phyloP scores from a whole-genome alignment of 1,284 basidiomycete genomes.

The Moesziomyces globuligerus region DNA sequence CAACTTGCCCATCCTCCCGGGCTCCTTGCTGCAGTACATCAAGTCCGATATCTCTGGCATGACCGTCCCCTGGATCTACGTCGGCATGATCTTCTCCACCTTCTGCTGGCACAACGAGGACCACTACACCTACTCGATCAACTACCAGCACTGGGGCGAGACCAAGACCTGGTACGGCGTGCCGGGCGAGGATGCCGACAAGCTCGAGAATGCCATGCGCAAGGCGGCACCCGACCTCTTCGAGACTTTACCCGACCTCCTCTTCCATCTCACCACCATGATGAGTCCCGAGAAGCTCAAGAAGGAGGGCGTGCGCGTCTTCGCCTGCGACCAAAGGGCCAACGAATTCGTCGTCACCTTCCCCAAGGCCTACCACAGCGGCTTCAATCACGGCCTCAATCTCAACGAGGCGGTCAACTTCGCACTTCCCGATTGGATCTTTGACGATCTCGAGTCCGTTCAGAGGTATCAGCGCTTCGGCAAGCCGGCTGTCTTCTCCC shows the following conservation, averaged over 20 bases:
- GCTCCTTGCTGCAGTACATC: constrained; percentile 88
- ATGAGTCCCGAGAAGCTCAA: constrained; percentile 92
- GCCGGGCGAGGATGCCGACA: constrained; percentile 90
- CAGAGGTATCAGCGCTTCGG: constrained; percentile 83
- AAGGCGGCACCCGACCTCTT: constrained; percentile 97
- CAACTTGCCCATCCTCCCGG: constrained; percentile 89
- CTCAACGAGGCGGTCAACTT: constrained; percentile 99
- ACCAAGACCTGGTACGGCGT: constrained; percentile 99
- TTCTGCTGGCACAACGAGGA: constrained; percentile 99
- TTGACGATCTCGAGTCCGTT: constrained; percentile 85
- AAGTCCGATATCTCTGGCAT: constrained; percentile 99
- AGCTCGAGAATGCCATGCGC: constrained; percentile 95
- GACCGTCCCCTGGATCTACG: constrained; percentile 99
- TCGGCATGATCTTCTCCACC: constrained; percentile 98
- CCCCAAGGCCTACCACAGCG: constrained; percentile 97
- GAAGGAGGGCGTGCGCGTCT: constrained; percentile 91
- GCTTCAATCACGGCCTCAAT: constrained; percentile 98
- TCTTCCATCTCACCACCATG: constrained; percentile 96
- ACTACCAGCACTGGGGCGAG: constrained; percentile 93
- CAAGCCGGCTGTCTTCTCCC: constrained; percentile 96
- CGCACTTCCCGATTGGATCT: constrained; percentile 94
- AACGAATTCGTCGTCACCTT: constrained; percentile 95
- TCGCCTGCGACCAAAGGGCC: constrained; percentile 92
- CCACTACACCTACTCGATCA: constrained; percentile 85
- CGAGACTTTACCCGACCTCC: constrained; percentile 93